Percentiles rank a stretch among this genome's conserved stretches.
These are phyloP conservation scores for Penstemon barbatus DNA, from an alignment of 257 asterid species.

Conservation along the genomic window DNA sequence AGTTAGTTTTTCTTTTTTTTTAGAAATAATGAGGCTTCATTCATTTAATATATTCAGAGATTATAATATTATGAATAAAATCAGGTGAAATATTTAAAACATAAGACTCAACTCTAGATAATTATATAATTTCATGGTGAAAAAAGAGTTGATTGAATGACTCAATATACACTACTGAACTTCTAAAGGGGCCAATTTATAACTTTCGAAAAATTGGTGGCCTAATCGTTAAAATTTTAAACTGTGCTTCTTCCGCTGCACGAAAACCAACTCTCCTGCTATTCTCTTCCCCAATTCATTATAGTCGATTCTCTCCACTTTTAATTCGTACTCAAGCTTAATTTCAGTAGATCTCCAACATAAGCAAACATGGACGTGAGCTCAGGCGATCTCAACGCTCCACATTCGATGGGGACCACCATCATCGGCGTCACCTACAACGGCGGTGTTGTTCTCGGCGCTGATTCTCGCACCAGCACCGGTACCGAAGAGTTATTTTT, in stretches of 20 bases:
- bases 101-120: too few relatives aligned
- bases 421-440: slow-evolving; percentile 86
- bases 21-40: too few relatives aligned
- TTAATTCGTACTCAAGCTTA: neutral
- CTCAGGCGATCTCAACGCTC: slow-evolving; percentile 53
- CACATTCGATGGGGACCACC: slow-evolving; percentile 90
- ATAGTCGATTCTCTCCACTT: neutral
- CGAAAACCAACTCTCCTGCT: slow-evolving; percentile 22
- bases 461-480: slow-evolving; percentile 95
- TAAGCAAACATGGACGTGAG: slow-evolving; percentile 48
- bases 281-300: neutral
- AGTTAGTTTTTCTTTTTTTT: too few relatives aligned
- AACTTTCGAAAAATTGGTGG: neutral
- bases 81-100: too few relatives aligned
- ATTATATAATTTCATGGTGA: too few relatives aligned
- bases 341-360: slow-evolving; percentile 13
- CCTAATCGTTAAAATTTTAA: neutral
- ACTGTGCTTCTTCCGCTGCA: slow-evolving; percentile 32
- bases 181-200: slow-evolving; percentile 10
- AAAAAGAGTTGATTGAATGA: neutral
- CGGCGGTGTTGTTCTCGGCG: slow-evolving; percentile 92
- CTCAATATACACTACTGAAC: neutral
- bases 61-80: too few relatives aligned
- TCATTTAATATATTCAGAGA: too few relatives aligned
- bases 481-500: slow-evolving; percentile 37